Conservation (phyloP, 1,139 yeast species). For the Taphrina betulina region DNA sequence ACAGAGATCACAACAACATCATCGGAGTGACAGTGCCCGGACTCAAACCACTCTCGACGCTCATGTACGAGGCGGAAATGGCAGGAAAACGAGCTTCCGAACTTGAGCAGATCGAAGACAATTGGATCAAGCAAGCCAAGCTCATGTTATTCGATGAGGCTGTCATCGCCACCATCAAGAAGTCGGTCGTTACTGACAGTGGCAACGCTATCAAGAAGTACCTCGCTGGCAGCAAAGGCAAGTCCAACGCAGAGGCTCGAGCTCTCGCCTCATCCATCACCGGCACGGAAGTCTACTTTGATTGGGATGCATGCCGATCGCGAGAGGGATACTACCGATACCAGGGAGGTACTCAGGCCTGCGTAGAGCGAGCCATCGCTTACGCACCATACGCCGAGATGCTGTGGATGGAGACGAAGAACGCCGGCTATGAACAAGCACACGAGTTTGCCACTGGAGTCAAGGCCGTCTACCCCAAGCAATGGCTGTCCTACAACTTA, state of each 20-base stretch:
- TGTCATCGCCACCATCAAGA: constrained; percentile 71
- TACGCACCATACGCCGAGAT: constrained; percentile 93
- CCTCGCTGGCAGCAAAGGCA: constrained; percentile 55
- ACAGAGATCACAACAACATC: constrained; percentile 89
- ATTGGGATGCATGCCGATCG: constrained; percentile 96
- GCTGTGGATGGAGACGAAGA: constrained; percentile 98
- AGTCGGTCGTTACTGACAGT: constrained; percentile 63
- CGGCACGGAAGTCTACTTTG: constrained; percentile 82
- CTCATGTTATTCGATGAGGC: constrained; percentile 89
- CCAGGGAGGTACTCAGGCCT: constrained; percentile 96
- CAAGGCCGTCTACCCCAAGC: constrained; percentile 73
- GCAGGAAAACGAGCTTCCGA: constrained; percentile 70
- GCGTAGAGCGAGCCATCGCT: constrained; percentile 95
- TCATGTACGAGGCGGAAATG: constrained; percentile 78
- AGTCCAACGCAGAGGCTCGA: constrained; percentile 79
- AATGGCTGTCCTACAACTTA: constrained; percentile 94
- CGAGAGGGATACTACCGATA: constrained; percentile 97
- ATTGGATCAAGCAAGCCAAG: constrained; percentile 83
- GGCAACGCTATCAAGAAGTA: constrained; percentile 54
- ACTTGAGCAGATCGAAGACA: constrained; percentile 70
- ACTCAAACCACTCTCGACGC: constrained; percentile 68
- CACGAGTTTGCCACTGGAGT: constrained; percentile 93
- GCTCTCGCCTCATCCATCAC: constrained; percentile 69
- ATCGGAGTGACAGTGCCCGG: constrained; percentile 88
- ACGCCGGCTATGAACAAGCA: constrained; percentile 92